These are phyloP conservation scores for Sesbania bispinosa DNA, from an alignment of 306 rosid genomes.

Conservation along the genomic window DNA sequence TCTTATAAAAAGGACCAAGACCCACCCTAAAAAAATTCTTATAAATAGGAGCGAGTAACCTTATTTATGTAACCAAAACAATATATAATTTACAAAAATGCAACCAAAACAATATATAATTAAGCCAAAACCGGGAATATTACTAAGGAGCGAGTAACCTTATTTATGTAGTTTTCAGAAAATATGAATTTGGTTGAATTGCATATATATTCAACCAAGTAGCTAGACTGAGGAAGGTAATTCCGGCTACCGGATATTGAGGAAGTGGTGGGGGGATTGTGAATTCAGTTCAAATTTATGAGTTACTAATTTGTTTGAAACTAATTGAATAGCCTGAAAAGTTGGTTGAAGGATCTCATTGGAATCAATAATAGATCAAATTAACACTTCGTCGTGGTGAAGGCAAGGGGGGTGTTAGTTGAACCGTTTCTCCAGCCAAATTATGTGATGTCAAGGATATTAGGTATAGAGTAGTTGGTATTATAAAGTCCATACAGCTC, in stretches of 20 bases:
- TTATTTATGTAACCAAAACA: too few species aligned
- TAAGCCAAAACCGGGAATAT: background rate
- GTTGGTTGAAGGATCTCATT: conserved; percentile 26
- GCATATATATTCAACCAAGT: too few species aligned
- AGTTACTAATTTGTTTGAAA: background rate
- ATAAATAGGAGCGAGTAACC: too few species aligned
- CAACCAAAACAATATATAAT: too few species aligned
- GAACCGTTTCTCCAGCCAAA: conserved; percentile 49
- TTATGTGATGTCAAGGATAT: conserved; percentile 33
- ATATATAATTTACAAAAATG: too few species aligned
- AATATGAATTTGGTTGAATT: too few species aligned
- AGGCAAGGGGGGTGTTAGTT: conserved; percentile 35
- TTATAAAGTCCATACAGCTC: conserved; percentile 42
- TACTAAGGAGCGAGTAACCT: background rate
- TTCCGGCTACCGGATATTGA: background rate
- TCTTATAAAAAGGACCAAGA: too few species aligned
- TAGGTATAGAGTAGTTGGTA: conserved; percentile 54
- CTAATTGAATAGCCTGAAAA: conserved; percentile 45
- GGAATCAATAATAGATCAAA: conserved; percentile 22
- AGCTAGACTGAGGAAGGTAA: background rate
- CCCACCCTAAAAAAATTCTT: too few species aligned
- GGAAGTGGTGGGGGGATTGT: background rate
- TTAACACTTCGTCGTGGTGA: conserved; percentile 19
- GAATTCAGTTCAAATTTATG: background rate
- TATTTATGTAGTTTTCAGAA: background rate